Evolutionary conservation across 129 eudicot genomes (phyloP).

Genomic region (Pulicaria dysenterica): DNA sequence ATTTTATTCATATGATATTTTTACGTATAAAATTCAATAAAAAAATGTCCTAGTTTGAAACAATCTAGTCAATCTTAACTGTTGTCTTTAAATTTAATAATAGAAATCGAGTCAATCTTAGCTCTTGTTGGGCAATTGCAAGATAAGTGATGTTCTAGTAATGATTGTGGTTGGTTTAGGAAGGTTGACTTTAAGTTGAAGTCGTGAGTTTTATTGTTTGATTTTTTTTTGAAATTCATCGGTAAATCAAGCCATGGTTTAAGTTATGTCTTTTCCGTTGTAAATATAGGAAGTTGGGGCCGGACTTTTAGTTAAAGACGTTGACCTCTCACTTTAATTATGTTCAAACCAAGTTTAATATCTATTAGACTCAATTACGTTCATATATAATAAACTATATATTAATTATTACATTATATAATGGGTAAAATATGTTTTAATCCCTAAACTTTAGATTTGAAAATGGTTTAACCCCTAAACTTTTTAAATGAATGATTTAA

Average conservation of each 20-base stretch:
- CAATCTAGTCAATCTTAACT: not conserved
- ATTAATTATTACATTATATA: too few relatives aligned
- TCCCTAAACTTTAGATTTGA: too few relatives aligned
- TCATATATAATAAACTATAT: too few relatives aligned
- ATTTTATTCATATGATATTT: too few relatives aligned
- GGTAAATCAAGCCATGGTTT: not conserved
- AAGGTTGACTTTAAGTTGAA: constrained; percentile 24
- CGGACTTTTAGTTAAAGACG: constrained; percentile 25
- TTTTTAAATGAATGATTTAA: too few relatives aligned
- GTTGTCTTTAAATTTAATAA: too few relatives aligned
- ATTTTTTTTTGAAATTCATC: constrained; percentile 26
- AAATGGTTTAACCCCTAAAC: too few relatives aligned
- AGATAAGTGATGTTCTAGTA: constrained; percentile 23
- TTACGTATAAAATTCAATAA: too few relatives aligned
- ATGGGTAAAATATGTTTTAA: too few relatives aligned
- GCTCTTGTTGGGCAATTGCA: constrained; percentile 18
- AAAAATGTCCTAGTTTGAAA: too few relatives aligned
- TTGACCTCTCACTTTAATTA: not conserved
- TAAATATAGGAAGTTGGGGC: constrained; percentile 1
- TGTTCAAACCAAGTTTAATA: not conserved
- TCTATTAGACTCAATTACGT: too few relatives aligned
- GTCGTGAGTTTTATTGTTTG: constrained; percentile 28
- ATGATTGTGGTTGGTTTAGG: constrained; percentile 27
- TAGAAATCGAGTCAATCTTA: not conserved
- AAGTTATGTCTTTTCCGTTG: constrained; percentile 32